Base-by-base conservation (phyloP, 2,329 filamentous ascomycete genomes). In the Beauveria rudraprayagi region DNA sequence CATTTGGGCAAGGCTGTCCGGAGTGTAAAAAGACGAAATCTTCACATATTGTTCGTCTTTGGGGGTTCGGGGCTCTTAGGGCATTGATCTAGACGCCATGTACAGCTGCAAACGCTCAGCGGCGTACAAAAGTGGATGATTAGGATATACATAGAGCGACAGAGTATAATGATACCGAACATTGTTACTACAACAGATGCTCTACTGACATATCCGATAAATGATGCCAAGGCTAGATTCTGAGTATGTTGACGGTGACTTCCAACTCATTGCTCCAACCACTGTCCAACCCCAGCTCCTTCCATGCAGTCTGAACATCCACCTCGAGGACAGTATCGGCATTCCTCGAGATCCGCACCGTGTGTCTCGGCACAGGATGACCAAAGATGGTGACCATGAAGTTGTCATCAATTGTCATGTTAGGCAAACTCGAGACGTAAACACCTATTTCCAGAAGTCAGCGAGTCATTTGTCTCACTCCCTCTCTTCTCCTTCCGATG, bases 251-350 rank as follows among this genome's bases (percentile, higher is more conserved):
- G 19, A 91, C 72, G 70, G 87, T 86, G 47, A 95, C 76, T 63
- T 83, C 79, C 43, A 92, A 81, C 71, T 95, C 90, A 70, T 96
- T 96, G 65, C 85, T 88, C 87, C 90, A 95, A 8, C 88, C 85
- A 43, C 83, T 81, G 62, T 85, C 76, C 60, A 94, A 77, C 0
- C 80, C 82, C 77, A 92, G 81, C 67, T 90, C 84, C 51, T 82
- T 81, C 92, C 92, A 97, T 1, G 93, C 93, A 34, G 75, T 78
- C 66, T 85, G 82, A 14, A 91, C 73, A 76, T 97, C 90, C 60
- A 97, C 82, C 66, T 91, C 86, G 37, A 97, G 73, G 8, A 97
- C 82, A 62, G 80, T 78, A 0, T 72, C 67, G 62, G 84, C 76
- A n/a, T 70, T 67, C 37, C 76, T 72, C 56, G 80, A 84, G 53